Evolutionary conservation across 345 rosid species (phyloP).

Genomic region (Arabis hirsuta): DNA sequence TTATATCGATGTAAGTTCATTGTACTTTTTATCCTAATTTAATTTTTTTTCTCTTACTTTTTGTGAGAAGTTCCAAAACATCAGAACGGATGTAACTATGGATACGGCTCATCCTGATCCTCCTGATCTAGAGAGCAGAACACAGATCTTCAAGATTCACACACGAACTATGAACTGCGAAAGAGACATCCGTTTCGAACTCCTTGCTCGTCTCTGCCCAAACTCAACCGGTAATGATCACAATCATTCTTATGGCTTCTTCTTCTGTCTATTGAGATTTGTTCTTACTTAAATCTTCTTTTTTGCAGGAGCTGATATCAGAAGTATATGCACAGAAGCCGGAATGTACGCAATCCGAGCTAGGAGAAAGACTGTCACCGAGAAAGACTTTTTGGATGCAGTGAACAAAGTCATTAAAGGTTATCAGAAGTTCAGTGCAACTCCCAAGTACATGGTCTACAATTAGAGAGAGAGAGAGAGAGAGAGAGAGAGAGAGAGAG

Average conservation of each 20-base stretch:
- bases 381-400: constrained; percentile 96
- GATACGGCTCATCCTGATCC: too few relatives aligned
- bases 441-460: constrained; percentile 95
- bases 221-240: constrained; percentile 75
- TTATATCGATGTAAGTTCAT: too few relatives aligned
- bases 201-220: constrained; percentile 88
- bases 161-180: constrained; percentile 54
- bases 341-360: constrained; percentile 96
- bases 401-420: constrained; percentile 97
- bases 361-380: constrained; percentile 89
- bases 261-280: not conserved
- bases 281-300: constrained; percentile 9
- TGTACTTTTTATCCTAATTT: too few relatives aligned
- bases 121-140: constrained; percentile 36
- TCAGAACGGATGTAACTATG: too few relatives aligned
- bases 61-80: too few relatives aligned
- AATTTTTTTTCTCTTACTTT: constrained; percentile 32
- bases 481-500: too few relatives aligned
- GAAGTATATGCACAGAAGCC: constrained; percentile 97
- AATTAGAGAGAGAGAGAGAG: constrained; percentile 42
- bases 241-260: constrained; percentile 9
- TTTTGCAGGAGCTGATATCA: constrained; percentile 85
- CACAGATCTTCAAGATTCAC: constrained; percentile 50
- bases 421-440: constrained; percentile 93
- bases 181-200: constrained; percentile 91